Base-by-base conservation (phyloP, 768 basidiomycete genomes). In the Neoboletus brunneissimus region DNA sequence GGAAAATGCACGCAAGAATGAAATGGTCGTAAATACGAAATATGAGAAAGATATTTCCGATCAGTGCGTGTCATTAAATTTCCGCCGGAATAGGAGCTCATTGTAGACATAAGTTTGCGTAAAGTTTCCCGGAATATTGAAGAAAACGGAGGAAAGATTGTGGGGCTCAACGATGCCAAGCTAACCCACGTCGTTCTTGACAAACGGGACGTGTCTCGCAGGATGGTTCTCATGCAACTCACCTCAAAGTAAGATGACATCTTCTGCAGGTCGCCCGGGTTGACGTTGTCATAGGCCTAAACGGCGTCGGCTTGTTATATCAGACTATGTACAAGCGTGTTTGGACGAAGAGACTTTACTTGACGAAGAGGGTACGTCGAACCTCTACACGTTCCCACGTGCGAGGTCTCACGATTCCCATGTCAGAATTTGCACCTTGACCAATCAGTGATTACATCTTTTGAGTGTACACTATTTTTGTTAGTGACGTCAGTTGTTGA, bases 121-220 rank as follows among this genome's bases (percentile, higher is more conserved):
- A 68, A 82, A 52, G 59, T 88, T 8, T 72, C 76, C 13, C 75
- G 73, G 52, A 65, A 79, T 11, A 86, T 97, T 53, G 70, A 61
- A 25, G 76, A 81, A 15, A 84, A 92, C 61, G 94, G 94, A 42
- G 95, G 95, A 1, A 79, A 73, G 48, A 64, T 94, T 9, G 85
- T 80, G 12, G 81, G 80, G 53, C 76, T 97, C 4, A 73, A 81
- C 53, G 85, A 97, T 50, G 79, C 87, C 23, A 91, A 87, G 67
- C 75, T 98, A 40, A 96, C 94, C 0, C 95, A 98, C 69, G 73
- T 96, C 44, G 76, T 97, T 41, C 68, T 94, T 51, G 89, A 94
- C 74, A 89, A 89, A 72, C 84, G 88, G 10, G 93, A 95, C 62
- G 80, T 80, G 47, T 85, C 82, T 60, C 83, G 92, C 37, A 84